Conservation (phyloP, 2,329 filamentous ascomycete species). For the Beauveria sp. region DNA sequence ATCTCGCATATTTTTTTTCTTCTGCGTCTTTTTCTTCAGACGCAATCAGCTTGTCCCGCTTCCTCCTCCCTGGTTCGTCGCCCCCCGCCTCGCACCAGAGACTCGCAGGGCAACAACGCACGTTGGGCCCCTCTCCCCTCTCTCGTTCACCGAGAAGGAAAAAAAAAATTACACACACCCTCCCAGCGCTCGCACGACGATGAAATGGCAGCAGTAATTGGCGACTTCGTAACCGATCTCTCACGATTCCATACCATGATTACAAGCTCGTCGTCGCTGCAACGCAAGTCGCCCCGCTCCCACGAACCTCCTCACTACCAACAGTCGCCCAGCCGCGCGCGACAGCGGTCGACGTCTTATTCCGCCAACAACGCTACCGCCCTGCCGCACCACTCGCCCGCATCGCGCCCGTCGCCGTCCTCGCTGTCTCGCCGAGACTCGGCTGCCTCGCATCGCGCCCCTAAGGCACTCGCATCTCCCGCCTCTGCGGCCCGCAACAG, state of each 20-base stretch:
- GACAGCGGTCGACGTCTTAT: slow-evolving; percentile 11
- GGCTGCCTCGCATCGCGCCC: slow-evolving; percentile 13
- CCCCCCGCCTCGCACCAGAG: not conserved
- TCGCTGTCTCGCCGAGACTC: slow-evolving; percentile 12
- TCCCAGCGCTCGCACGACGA: slow-evolving; percentile 19
- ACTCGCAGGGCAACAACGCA: slow-evolving; percentile 11
- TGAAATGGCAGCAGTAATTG: slow-evolving; percentile 58
- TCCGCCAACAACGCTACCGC: not conserved
- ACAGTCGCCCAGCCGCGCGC: slow-evolving; percentile 23
- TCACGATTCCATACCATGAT: slow-evolving; percentile 66
- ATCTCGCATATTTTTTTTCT: not conserved
- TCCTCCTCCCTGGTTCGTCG: not conserved
- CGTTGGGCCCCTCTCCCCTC: not conserved
- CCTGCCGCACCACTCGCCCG: slow-evolving; percentile 7
- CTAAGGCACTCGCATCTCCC: slow-evolving; percentile 16
- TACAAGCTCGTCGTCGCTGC: slow-evolving; percentile 34
- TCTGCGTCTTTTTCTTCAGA: not conserved
- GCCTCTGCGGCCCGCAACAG: slow-evolving; percentile 2
- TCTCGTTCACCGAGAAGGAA: not conserved
- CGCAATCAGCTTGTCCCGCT: not conserved
- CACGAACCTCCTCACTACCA: slow-evolving; percentile 24
- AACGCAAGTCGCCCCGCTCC: slow-evolving; percentile 37
- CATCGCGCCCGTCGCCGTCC: slow-evolving; percentile 13
- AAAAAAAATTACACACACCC: not conserved
- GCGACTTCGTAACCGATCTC: slow-evolving; percentile 67